A percentile compares a stretch with the other conserved stretches of the same genome.
phyloP scores from a whole-genome alignment of 768 basidiomycete genomes.

The Collybia nuda region DNA sequence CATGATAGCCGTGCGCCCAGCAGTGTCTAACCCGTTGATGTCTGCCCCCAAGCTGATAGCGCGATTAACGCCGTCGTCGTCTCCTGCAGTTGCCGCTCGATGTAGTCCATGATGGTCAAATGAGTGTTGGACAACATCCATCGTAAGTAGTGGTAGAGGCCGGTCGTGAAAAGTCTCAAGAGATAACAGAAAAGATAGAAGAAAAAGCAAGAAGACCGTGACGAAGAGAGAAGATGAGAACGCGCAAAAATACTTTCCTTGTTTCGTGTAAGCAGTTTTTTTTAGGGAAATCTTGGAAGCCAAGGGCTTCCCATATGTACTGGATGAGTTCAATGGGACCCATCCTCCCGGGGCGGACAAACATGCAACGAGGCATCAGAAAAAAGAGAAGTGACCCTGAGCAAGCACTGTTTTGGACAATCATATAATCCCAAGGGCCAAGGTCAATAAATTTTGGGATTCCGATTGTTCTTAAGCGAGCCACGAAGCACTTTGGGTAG shows the following conservation, averaged over 20 bases:
- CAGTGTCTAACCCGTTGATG: conserved; percentile 62
- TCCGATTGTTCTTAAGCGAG: conserved; percentile 14
- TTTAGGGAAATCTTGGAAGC: conserved; percentile 8
- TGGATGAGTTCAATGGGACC: conserved; percentile 6
- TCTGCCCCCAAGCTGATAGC: conserved; percentile 63
- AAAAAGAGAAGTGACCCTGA: conserved; percentile 19
- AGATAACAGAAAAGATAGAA: conserved; percentile 4
- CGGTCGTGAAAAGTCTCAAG: not conserved
- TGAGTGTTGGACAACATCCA: conserved; percentile 25
- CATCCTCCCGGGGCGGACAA: conserved; percentile 7
- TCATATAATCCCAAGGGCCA: conserved; percentile 13
- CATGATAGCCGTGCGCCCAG: conserved; percentile 63
- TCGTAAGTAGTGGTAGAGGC: conserved; percentile 7
- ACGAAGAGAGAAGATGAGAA: conserved; percentile 2
- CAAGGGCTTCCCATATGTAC: conserved; percentile 13
- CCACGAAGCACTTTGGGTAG: conserved; percentile 10
- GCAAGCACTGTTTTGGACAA: conserved; percentile 16
- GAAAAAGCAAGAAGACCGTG: conserved; percentile 5
- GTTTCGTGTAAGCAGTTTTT: conserved; percentile 5
- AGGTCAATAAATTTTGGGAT: too few relatives aligned
- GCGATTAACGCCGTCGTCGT: conserved; percentile 49
- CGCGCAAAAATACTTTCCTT: conserved; percentile 4
- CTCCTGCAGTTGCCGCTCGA: conserved; percentile 55
- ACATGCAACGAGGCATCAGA: conserved; percentile 20
- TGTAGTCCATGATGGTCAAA: conserved; percentile 45